Evolutionary conservation across 306 rosid species (phyloP), one percentile per base, ranked within the genome.

Genomic region (Lathyrus aphaca): DNA sequence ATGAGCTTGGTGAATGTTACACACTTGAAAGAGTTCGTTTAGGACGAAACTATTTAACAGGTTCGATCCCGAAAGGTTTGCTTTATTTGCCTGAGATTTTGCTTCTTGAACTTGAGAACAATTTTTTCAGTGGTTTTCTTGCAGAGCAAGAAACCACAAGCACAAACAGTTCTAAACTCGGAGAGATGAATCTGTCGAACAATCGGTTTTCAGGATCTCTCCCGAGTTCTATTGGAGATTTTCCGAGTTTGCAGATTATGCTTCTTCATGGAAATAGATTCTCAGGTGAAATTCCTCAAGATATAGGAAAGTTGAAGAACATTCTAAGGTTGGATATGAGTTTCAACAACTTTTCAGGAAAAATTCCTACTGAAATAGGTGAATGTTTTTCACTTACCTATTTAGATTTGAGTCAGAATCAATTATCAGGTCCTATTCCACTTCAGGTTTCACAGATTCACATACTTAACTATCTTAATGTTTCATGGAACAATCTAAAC

Each of bases 401-500:
- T 69, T 68, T 93, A 38, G 98, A 93, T 83, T 85, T 93, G 77
- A 93, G 97, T 89, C 96, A 85, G 56, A 92, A 92, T 81, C 86
- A 87, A 8, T 84, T 92, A 35, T 82, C 94, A 29, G 96, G 97
- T 9, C 86, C 88, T 38, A 77, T 93, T 49, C 98, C 98, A 68
- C 57, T 66, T 75, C 85, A 88, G 64, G 56, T 88, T 57, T 77
- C 96, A 19, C 82, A 88, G 71, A 83, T 86, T 60, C 94, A 85
- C 77, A 88, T 85, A 19, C 70, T 94, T 10, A 90, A 90, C 61
- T 94, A 86, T 84, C 87, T 94, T 39, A 94, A 94, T 73, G 76
- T 88, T 65, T 94, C 98, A 56, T 82, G 94, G 88, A 94, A 94
- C 87, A 81, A 82, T 75, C 57, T 94, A 13, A 86, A 74, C 72